These are phyloP conservation scores for Sporobolomyces phaffii DNA, from an alignment of 768 basidiomycete genomes.

Conservation along the genomic window DNA sequence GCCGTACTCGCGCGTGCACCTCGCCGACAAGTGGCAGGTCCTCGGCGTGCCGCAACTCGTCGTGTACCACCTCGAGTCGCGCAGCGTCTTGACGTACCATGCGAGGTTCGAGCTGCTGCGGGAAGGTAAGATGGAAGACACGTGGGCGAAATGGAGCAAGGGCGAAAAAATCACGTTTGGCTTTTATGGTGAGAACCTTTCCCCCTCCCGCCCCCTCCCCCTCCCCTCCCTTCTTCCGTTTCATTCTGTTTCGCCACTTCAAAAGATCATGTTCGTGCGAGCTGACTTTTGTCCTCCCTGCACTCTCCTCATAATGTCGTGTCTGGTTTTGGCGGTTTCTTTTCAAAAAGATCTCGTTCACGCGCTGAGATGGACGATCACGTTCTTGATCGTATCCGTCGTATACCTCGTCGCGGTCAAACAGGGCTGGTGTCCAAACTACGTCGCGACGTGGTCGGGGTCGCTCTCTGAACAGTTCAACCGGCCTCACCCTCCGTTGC, in stretches of 20 bases:
- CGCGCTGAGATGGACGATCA: constrained; percentile 27
- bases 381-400: constrained; percentile 1
- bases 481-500: too few species aligned
- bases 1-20: constrained; percentile 38
- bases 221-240: not conserved
- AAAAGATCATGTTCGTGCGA: too few species aligned
- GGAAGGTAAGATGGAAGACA: not conserved
- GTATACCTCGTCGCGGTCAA: constrained; percentile 1
- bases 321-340: too few species aligned
- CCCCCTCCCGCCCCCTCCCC: too few species aligned
- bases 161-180: constrained; percentile 34
- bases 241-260: too few species aligned
- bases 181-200: constrained; percentile 15
- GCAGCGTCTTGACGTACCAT: constrained; percentile 23
- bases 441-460: not conserved
- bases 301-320: too few species aligned
- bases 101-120: constrained; percentile 29
- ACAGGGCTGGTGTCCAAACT: not conserved
- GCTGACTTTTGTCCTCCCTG: too few species aligned
- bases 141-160: constrained; percentile 33
- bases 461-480: not conserved
- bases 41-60: constrained; percentile 33
- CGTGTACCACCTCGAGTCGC: constrained; percentile 30
- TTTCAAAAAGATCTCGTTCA: constrained; percentile 4
- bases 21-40: constrained; percentile 36